A percentile compares a stretch with the other conserved stretches of the same genome.
These are phyloP conservation scores for Exophiala mesophila DNA, from an alignment of 2,329 filamentous ascomycete species.

Conservation along the genomic window DNA sequence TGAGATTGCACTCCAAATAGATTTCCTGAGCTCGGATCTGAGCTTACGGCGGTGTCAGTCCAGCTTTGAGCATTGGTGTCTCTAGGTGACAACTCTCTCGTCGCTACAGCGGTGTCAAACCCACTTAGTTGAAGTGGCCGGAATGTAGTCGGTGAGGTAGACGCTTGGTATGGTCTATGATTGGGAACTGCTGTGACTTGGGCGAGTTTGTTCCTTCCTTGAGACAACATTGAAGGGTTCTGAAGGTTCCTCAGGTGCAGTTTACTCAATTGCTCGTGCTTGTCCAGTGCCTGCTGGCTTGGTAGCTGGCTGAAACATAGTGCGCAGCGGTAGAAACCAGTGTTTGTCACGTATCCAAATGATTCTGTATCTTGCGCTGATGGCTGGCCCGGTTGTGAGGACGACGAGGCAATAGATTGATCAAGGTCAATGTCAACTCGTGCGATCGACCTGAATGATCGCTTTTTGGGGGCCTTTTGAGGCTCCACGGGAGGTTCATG, in stretches of 20 bases:
- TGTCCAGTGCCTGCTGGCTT: conserved; percentile 10
- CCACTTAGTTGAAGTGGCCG: conserved; percentile 2
- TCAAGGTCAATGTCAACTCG: not conserved
- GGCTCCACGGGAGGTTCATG: not conserved
- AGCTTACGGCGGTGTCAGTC: not conserved
- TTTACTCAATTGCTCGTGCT: conserved; percentile 12
- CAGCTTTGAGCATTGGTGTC: not conserved
- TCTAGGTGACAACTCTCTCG: not conserved
- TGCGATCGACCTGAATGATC: not conserved
- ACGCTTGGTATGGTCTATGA: not conserved
- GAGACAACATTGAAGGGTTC: conserved; percentile 5
- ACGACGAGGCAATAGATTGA: not conserved
- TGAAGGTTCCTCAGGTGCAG: conserved; percentile 12
- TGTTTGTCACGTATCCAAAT: conserved; percentile 15
- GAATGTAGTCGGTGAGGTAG: not conserved
- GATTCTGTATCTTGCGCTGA: conserved; percentile 2
- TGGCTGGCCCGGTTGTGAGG: not conserved
- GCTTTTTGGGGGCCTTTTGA: not conserved
- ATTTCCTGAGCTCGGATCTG: not conserved
- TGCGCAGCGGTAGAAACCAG: conserved; percentile 17
- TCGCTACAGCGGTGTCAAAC: not conserved
- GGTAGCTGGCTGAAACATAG: conserved; percentile 17
- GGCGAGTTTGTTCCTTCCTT: conserved; percentile 11
- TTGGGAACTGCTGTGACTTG: conserved; percentile 4
- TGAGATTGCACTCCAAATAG: not conserved